These are phyloP conservation scores for Mycena belliarum DNA, from an alignment of 768 basidiomycete species.

Conservation along the genomic window DNA sequence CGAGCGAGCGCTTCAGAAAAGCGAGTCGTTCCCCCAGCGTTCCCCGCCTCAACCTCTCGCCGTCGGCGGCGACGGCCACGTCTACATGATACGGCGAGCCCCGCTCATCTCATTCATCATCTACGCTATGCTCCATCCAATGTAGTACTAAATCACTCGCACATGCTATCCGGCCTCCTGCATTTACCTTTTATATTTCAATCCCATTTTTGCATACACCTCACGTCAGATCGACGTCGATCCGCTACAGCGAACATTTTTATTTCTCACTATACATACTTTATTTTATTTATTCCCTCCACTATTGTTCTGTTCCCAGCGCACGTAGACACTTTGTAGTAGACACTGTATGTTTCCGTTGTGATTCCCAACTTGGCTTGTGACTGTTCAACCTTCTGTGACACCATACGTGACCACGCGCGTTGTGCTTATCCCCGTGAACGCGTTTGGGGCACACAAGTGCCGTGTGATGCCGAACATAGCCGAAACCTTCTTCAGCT, in stretches of 20 bases:
- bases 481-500: no score
- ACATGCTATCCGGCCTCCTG: conserved; percentile 17
- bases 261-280: no score
- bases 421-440: background rate
- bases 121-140: conserved; percentile 14
- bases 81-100: conserved; percentile 4
- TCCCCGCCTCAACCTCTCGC: conserved; percentile 24
- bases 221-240: conserved; percentile 5
- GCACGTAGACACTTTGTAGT: conserved; percentile 4
- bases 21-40: conserved; percentile 30
- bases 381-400: background rate
- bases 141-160: conserved; percentile 21
- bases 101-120: background rate
- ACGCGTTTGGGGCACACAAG: background rate
- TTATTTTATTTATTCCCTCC: conserved; percentile 3
- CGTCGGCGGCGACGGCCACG: background rate
- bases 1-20: conserved; percentile 54
- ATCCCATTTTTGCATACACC: conserved; percentile 4
- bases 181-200: conserved; percentile 8
- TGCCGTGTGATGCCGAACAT: no score
- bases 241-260: no score
- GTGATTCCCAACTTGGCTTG: background rate
- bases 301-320: background rate
- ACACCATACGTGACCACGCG: background rate
- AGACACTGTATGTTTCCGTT: background rate